Conservation (phyloP, 805 yeast species). For the Cyberlindnera subsufficiens region DNA sequence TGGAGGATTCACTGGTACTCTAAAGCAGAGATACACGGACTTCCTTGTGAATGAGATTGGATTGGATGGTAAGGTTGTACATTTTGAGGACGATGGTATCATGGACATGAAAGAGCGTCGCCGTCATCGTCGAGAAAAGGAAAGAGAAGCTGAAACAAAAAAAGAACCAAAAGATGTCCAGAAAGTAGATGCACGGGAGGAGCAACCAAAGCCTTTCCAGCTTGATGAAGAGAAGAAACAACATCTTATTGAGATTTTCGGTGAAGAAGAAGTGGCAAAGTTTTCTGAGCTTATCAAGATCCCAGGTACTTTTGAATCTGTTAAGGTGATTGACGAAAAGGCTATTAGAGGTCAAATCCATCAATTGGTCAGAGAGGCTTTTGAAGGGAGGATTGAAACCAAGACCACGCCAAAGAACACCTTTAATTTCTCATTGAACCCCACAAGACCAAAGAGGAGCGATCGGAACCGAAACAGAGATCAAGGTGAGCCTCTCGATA, state of each 20-base stretch:
- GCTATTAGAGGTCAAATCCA: slow-evolving; percentile 74
- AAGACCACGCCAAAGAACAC: slow-evolving; percentile 65
- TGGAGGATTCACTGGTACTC: slow-evolving; percentile 67
- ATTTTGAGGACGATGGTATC: slow-evolving; percentile 69
- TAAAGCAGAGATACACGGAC: slow-evolving; percentile 90
- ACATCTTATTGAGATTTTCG: slow-evolving; percentile 47
- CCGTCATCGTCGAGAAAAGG: slow-evolving; percentile 27
- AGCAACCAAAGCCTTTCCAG: slow-evolving; percentile 27
- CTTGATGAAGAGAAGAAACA: slow-evolving; percentile 40
- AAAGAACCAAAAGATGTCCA: slow-evolving; percentile 5
- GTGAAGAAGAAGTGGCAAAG: slow-evolving; percentile 51
- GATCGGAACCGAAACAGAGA: slow-evolving; percentile 37
- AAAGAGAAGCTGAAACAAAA: slow-evolving; percentile 13
- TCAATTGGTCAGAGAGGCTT: slow-evolving; percentile 66
- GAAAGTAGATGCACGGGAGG: slow-evolving; percentile 7
- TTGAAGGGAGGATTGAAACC: slow-evolving; percentile 71
- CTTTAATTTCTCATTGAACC: slow-evolving; percentile 55
- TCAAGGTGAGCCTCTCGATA: slow-evolving; percentile 16
- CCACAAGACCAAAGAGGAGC: slow-evolving; percentile 16
- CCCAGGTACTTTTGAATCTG: slow-evolving; percentile 52
- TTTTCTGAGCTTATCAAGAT: slow-evolving; percentile 46
- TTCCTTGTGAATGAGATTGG: slow-evolving; percentile 89
- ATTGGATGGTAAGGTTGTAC: slow-evolving; percentile 61
- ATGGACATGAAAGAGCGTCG: slow-evolving; percentile 44
- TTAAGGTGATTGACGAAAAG: slow-evolving; percentile 56